These are phyloP conservation scores for Bothriochloa decipiens DNA, from an alignment of 176 grass and related monocot genomes.

Conservation along the genomic window DNA sequence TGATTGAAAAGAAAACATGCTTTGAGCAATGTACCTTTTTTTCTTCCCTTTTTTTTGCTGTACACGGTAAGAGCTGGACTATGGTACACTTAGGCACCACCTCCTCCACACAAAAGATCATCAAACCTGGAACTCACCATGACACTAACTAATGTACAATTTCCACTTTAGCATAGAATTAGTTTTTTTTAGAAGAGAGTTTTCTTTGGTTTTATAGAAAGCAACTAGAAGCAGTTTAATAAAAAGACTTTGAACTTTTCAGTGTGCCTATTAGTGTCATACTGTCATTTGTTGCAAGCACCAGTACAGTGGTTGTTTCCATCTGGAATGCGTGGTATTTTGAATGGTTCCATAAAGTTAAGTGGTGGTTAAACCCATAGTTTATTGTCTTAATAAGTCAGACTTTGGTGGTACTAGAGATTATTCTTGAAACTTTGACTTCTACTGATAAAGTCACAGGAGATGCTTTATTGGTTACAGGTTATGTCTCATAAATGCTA, in stretches of 20 bases:
- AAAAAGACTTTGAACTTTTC: neutral
- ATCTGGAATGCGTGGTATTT: conserved; percentile 15
- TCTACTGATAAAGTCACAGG: neutral
- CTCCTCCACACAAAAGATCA: neutral
- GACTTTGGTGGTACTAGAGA: conserved; percentile 1
- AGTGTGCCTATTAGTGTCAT: neutral
- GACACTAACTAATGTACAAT: neutral
- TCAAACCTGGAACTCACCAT: conserved; percentile 6
- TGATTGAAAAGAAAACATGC: neutral
- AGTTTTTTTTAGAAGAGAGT: neutral
- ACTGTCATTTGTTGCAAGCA: neutral
- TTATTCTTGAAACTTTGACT: conserved; percentile 30
- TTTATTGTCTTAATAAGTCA: neutral
- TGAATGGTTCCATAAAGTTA: neutral
- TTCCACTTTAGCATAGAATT: neutral
- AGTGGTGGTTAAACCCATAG: neutral
- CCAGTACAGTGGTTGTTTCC: neutral
- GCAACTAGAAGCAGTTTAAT: neutral
- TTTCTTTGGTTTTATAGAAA: neutral
- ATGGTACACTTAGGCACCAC: neutral
- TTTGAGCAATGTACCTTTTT: neutral
- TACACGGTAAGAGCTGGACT: too few species aligned
- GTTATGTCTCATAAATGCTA: conserved; percentile 51
- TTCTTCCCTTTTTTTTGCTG: neutral
- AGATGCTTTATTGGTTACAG: conserved; percentile 44